A percentile compares a stretch with the other conserved stretches of the same genome.
phyloP scores from a whole-genome alignment of 2,329 filamentous ascomycete genomes.

The Chaetomiaceae sp. region DNA sequence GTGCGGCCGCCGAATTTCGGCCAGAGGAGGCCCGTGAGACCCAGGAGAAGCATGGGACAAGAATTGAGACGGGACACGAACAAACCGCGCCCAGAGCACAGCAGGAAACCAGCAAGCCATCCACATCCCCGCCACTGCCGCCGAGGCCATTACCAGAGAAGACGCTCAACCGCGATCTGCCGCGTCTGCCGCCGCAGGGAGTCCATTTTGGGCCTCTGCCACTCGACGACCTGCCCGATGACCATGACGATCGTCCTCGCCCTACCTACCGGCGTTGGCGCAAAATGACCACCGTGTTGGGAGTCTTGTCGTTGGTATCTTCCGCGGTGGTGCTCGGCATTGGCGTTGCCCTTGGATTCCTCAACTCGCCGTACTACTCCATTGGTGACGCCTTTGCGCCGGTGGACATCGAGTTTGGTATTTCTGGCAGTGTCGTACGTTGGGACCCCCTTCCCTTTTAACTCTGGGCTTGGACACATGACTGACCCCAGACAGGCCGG shows the following conservation, averaged over 20 bases:
- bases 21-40: not conserved
- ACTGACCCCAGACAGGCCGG: slow-evolving; percentile 29
- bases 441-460: not conserved
- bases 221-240: not conserved
- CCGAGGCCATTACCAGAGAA: slow-evolving; percentile 5
- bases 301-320: slow-evolving; percentile 12
- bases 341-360: slow-evolving; percentile 12
- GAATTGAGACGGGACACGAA: not conserved
- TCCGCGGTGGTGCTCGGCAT: slow-evolving; percentile 18
- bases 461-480: not conserved
- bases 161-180: not conserved
- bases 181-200: not conserved
- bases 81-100: not conserved
- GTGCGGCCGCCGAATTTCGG: slow-evolving; percentile 3
- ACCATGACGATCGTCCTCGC: not conserved
- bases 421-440: slow-evolving; percentile 17
- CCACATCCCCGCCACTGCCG: not conserved
- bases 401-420: slow-evolving; percentile 6
- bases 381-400: not conserved
- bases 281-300: slow-evolving; percentile 14
- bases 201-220: slow-evolving; percentile 4
- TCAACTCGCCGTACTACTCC: not conserved
- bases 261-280: slow-evolving; percentile 10
- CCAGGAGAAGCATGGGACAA: not conserved
- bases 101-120: no score